Evolutionary conservation across 2,329 filamentous ascomycete species (phyloP).

Genomic region (Neurospora sp.): DNA sequence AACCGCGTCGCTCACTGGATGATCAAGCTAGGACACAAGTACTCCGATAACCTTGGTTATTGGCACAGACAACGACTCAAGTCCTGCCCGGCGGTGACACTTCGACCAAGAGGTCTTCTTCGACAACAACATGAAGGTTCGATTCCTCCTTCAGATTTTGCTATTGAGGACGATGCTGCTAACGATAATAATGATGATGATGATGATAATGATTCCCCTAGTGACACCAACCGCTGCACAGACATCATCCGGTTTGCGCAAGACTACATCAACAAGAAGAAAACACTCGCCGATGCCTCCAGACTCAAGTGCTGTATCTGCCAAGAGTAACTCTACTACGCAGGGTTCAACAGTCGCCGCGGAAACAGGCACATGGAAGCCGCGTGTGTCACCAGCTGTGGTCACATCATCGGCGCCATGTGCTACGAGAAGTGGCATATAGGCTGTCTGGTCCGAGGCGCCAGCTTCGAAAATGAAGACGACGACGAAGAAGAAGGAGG

Average conservation of each 20-base stretch:
- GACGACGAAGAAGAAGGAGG: not conserved
- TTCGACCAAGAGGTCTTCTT: not conserved
- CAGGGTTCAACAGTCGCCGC: not conserved
- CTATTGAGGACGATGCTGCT: not conserved
- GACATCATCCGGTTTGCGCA: not conserved
- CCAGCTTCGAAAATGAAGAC: not conserved
- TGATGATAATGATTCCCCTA: not conserved
- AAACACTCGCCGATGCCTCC: not conserved
- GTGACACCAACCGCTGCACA: not conserved
- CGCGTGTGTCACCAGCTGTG: not conserved
- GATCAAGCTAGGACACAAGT: not conserved
- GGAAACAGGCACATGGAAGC: not conserved
- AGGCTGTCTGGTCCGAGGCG: not conserved
- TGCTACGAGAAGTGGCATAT: not conserved
- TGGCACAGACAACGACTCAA: not conserved
- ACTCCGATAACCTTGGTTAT: not conserved
- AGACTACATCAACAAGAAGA: not conserved
- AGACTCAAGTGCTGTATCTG: not conserved
- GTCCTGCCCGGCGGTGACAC: not conserved
- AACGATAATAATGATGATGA: not conserved
- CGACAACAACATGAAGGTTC: not conserved
- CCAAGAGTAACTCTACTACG: not conserved
- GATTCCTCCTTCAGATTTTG: too few relatives aligned
- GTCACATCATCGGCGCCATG: not conserved
- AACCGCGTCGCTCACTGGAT: not conserved